Conservation (phyloP, 768 basidiomycete genomes). For the Kwoniella bestiolae region DNA sequence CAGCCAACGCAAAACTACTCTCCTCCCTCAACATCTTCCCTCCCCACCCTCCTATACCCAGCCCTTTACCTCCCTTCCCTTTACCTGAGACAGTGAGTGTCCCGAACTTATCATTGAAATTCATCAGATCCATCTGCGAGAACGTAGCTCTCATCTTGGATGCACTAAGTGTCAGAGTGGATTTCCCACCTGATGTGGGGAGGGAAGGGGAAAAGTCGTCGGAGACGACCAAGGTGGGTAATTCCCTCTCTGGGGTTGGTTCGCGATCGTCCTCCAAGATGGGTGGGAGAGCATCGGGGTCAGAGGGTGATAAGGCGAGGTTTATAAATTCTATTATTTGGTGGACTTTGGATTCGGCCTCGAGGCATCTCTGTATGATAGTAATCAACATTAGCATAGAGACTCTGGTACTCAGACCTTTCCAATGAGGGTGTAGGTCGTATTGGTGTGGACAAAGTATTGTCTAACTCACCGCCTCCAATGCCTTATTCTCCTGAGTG, state of each 20-base stretch:
- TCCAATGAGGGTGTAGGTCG: too few relatives aligned
- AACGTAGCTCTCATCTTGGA: conserved; percentile 39
- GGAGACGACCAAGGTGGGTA: conserved; percentile 16
- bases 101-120: conserved; percentile 41
- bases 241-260: background rate
- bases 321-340: conserved; percentile 40
- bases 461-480: conserved; percentile 33
- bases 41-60: conserved; percentile 18
- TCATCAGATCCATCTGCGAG: conserved; percentile 45
- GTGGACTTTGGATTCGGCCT: conserved; percentile 37
- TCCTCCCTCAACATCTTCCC: conserved; percentile 50
- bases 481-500: conserved; percentile 42
- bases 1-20: conserved; percentile 43
- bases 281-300: conserved; percentile 6
- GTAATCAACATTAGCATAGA: background rate
- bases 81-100: conserved; percentile 25
- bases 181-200: background rate
- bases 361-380: conserved; percentile 26
- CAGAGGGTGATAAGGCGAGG: conserved; percentile 19
- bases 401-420: background rate
- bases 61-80: conserved; percentile 12
- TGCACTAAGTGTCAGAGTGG: conserved; percentile 31
- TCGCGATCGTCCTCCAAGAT: conserved; percentile 14
- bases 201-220: conserved; percentile 38
- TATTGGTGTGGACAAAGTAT: too few relatives aligned